Base-by-base conservation (phyloP, 305 asterid genomes). In the Plantago rigida region DNA sequence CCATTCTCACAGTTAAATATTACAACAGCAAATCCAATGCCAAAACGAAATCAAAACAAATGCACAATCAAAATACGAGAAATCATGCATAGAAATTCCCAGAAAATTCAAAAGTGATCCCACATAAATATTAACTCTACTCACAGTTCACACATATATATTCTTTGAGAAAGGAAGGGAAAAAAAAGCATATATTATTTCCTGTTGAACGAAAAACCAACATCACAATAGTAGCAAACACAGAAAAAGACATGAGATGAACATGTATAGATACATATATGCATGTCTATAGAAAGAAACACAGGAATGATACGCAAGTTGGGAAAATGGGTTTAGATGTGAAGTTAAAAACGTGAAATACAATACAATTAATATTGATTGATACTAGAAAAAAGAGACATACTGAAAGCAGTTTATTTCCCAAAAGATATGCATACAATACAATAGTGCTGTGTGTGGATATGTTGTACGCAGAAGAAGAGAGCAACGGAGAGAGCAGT, bases 311-410 rank as follows among this genome's bases (percentile, higher is more conserved):
- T 47, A 59, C 58, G 47, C 60, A 74, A 67, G 69, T 36, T 66
- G 59, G 68, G 64, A 59, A 53, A 75, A 75, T 70, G 64, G 77
- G 84, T 74, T 66, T 57, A 65, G 78, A 75, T 75, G 75, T 61
- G 68, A 62, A 65, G 74, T 67, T 60, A 70, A 71, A 77, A 73
- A 77, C 79, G 71, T 70, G 62, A 62, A 69, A 68, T 68, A 76
- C 64, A 69, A 52, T 3, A 17, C 26, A 22, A 12, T 31, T 22
- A 58, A 1, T 45, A 50, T 47, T 1, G 15, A 62, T 24, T 26
- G 11, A 67, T 59, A 72, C 67, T 11, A 5, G 12, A 12, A 22
- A 28, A 50, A 15, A 53, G 17, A 39, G 19, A 68, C 56, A 63
- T 59, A 47, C 52, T 51, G 53, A 56, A 62, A 53, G 51, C 71